Percentiles rank a stretch among this genome's conserved stretches.
These are phyloP conservation scores for Ceratocystiopsis minuta DNA, from an alignment of 2,329 filamentous ascomycete genomes.

Conservation along the genomic window DNA sequence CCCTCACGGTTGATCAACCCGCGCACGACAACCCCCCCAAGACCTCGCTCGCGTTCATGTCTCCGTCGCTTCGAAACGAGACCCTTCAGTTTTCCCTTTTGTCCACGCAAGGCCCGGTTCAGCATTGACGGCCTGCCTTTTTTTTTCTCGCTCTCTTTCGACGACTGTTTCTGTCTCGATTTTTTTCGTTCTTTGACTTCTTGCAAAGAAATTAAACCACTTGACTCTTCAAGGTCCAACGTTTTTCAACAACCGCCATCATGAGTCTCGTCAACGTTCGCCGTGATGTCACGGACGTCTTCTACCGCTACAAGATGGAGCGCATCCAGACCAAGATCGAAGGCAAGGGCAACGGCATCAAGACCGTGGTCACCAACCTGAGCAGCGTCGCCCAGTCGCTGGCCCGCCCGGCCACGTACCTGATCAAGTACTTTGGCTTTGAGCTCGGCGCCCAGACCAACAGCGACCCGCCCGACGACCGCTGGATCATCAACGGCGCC, in stretches of 20 bases:
- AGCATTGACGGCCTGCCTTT: conserved; percentile 27
- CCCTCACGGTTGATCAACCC: conserved; percentile 65
- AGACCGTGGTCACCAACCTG: conserved; percentile 93
- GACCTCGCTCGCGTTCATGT: conserved; percentile 33
- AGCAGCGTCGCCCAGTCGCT: conserved; percentile 84
- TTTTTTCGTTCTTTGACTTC: background rate
- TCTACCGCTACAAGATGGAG: conserved; percentile 99
- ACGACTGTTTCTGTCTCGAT: too few species aligned
- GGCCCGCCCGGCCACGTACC: conserved; percentile 77
- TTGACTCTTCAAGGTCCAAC: too few species aligned
- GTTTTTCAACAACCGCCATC: conserved; percentile 29
- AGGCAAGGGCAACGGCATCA: conserved; percentile 99
- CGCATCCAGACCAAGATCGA: conserved; percentile 96
- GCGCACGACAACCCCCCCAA: conserved; percentile 4
- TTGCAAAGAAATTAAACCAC: background rate
- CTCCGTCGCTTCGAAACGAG: conserved; percentile 29
- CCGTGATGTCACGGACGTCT: conserved; percentile 92
- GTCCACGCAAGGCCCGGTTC: conserved; percentile 33
- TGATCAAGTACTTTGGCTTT: conserved; percentile 99
- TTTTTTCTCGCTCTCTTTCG: background rate
- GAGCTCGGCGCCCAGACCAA: conserved; percentile 98
- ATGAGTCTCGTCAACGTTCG: conserved; percentile 99
- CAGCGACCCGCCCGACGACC: conserved; percentile 89
- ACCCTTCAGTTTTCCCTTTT: conserved; percentile 33
- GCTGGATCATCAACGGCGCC: conserved; percentile 99